Conservation (phyloP, 2,329 filamentous ascomycete genomes). For the Monosporascus sp. region DNA sequence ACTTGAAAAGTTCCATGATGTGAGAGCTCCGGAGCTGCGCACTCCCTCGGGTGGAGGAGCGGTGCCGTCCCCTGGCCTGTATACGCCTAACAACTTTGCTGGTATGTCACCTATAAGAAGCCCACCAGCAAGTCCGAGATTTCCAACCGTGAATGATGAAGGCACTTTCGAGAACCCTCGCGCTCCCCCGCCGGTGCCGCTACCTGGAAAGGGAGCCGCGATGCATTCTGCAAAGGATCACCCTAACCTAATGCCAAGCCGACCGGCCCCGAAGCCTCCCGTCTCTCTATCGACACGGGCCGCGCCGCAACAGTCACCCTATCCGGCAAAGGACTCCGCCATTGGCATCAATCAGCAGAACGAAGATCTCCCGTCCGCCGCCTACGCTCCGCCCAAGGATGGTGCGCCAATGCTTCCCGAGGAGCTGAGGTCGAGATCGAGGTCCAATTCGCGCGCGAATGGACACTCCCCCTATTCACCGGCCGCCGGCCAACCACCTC, state of each 20-base stretch:
- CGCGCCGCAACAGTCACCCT: constrained; percentile 51
- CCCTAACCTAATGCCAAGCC: constrained; percentile 65
- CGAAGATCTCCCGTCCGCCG: constrained; percentile 47
- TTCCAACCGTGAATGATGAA: constrained; percentile 77
- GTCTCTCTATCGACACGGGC: constrained; percentile 52
- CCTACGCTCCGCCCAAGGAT: constrained; percentile 47
- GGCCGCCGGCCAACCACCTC: constrained; percentile 31
- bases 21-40: constrained; percentile 53
- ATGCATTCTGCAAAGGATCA: constrained; percentile 41
- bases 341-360: constrained; percentile 54
- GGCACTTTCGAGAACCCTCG: constrained; percentile 97
- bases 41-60: constrained; percentile 36
- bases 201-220: constrained; percentile 41
- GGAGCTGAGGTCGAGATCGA: constrained; percentile 60
- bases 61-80: constrained; percentile 46
- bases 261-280: constrained; percentile 86
- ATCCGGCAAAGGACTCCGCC: constrained; percentile 55
- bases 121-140: constrained; percentile 77
- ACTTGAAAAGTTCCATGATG: constrained; percentile 94
- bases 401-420: constrained; percentile 57
- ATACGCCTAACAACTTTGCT: constrained; percentile 46
- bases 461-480: constrained; percentile 45
- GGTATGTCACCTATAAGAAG: constrained; percentile 62
- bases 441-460: constrained; percentile 62
- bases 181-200: constrained; percentile 82